Evolutionary conservation across 345 rosid species (phyloP).

Genomic region (Pistacia integerrima): DNA sequence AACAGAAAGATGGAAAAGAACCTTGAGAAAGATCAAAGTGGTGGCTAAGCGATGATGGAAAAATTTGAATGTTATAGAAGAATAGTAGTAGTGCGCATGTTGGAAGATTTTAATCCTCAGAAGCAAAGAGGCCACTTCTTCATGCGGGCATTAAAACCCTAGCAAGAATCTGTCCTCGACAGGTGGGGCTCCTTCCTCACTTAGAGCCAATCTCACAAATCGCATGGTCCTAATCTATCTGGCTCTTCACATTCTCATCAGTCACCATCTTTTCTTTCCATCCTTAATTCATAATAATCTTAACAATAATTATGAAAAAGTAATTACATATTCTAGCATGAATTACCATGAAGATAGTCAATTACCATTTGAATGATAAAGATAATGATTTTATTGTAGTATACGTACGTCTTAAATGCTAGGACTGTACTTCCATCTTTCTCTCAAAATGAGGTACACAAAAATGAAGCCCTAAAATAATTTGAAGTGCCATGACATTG

Average conservation of each 20-base stretch:
- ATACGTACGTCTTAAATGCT: too few relatives aligned
- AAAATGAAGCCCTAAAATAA: too few relatives aligned
- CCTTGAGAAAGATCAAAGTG: constrained; percentile 13
- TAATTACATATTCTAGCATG: too few relatives aligned
- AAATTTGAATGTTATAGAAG: constrained; percentile 9
- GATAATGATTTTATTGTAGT: too few relatives aligned
- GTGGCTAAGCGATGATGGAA: neutral
- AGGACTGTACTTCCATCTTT: too few relatives aligned
- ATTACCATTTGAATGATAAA: too few relatives aligned
- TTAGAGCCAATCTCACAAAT: neutral
- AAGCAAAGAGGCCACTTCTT: constrained; percentile 7
- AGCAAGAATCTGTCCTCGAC: constrained; percentile 4
- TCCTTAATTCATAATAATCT: neutral
- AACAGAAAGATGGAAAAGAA: constrained; percentile 23
- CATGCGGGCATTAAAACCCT: constrained; percentile 4
- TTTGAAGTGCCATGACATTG: too few relatives aligned
- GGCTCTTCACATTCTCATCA: too few relatives aligned
- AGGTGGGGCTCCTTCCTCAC: constrained; percentile 13
- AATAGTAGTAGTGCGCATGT: constrained; percentile 9
- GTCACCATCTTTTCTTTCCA: neutral
- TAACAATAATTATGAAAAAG: neutral
- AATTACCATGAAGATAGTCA: too few relatives aligned
- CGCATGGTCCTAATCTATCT: neutral
- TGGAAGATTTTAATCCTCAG: constrained; percentile 3
- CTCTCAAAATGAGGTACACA: too few relatives aligned